Conservation (phyloP, 176 grass and related monocot species). For the Musa beccarii region DNA sequence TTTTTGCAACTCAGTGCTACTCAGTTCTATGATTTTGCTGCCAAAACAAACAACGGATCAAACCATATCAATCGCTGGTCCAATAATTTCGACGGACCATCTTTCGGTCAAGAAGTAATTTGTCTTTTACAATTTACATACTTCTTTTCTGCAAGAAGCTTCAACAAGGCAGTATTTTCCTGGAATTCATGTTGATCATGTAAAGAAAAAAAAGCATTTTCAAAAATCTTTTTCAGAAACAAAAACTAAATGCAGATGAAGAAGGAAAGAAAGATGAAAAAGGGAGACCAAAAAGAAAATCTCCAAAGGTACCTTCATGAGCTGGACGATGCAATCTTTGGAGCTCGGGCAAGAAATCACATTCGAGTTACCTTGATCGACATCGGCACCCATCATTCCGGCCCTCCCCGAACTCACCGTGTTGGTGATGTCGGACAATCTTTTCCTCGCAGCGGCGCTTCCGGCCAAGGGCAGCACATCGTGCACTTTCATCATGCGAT, state of each 20-base stretch:
- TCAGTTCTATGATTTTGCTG: slow-evolving; percentile 45
- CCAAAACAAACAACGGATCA: not conserved
- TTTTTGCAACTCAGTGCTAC: slow-evolving; percentile 37
- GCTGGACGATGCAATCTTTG: slow-evolving; percentile 11
- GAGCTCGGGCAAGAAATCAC: slow-evolving; percentile 5
- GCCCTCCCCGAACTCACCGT: slow-evolving; percentile 22
- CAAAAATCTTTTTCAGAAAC: no score
- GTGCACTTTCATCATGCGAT: no score
- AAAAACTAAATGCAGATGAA: no score
- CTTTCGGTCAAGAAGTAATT: not conserved
- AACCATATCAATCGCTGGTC: not conserved
- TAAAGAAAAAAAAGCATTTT: no score
- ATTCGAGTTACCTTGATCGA: not conserved
- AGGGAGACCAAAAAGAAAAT: not conserved
- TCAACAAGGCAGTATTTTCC: slow-evolving; percentile 34
- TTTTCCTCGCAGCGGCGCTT: not conserved
- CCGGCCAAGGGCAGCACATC: not conserved
- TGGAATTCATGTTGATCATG: not conserved
- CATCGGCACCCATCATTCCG: not conserved
- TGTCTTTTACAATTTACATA: slow-evolving; percentile 12
- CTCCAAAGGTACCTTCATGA: slow-evolving; percentile 27
- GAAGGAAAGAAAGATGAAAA: not conserved
- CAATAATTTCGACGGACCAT: not conserved
- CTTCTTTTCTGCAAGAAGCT: slow-evolving; percentile 37
- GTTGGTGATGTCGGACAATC: slow-evolving; percentile 42